Percentiles rank a stretch among this genome's conserved stretches.
Conservation (phyloP, 139 green algal species). For the Pedinophyceae sp. region DNA sequence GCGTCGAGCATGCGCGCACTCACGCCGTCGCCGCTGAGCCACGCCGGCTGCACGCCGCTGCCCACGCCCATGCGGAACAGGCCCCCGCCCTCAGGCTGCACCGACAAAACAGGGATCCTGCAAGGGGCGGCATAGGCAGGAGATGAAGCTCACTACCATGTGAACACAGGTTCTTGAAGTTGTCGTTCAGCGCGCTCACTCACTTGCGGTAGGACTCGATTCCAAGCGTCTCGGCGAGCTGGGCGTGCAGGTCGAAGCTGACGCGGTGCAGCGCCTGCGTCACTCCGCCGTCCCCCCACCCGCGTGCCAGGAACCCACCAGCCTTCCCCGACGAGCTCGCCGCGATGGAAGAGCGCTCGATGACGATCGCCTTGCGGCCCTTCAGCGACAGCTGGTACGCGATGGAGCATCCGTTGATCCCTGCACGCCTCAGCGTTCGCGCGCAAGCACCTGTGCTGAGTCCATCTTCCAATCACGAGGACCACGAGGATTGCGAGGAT, state of each 20-base stretch:
- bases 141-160: too few relatives aligned
- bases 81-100: too few relatives aligned
- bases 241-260: constrained; percentile 22
- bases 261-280: constrained; percentile 12
- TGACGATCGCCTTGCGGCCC: neutral
- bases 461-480: too few relatives aligned
- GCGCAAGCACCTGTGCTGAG: too few relatives aligned
- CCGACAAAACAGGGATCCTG: too few relatives aligned
- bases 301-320: constrained; percentile 24
- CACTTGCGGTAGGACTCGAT: constrained; percentile 13
- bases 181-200: too few relatives aligned
- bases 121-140: too few relatives aligned
- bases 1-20: constrained; percentile 5
- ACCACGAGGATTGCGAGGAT: too few relatives aligned
- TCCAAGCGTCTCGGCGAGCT: constrained; percentile 17
- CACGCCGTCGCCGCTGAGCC: constrained; percentile 11
- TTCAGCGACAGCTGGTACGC: constrained; percentile 21
- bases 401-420: constrained; percentile 13
- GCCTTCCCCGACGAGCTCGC: constrained; percentile 15
- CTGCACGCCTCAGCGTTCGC: too few relatives aligned
- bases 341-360: neutral
- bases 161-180: too few relatives aligned
- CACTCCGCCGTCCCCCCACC: constrained; percentile 14
- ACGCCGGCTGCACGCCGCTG: neutral
- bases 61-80: too few relatives aligned